Conservation (phyloP, 768 basidiomycete genomes). For the Leccinum barrowsii region DNA sequence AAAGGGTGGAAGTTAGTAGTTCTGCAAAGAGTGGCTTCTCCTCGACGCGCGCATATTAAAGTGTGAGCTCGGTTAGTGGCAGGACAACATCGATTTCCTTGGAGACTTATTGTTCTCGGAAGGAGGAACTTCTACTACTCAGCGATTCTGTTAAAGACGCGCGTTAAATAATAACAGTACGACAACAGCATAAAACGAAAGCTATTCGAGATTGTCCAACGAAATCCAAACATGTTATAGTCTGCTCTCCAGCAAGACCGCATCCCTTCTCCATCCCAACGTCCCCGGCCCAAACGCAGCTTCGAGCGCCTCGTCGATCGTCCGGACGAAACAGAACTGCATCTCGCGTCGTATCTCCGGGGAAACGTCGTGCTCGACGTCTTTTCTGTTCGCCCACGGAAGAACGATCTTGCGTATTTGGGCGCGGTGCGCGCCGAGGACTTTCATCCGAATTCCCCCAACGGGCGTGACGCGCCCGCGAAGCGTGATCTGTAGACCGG, state of each 20-base stretch:
- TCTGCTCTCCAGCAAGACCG: constrained; percentile 51
- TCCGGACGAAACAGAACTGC: constrained; percentile 79
- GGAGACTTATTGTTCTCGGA: constrained; percentile 30
- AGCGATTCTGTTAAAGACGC: not conserved
- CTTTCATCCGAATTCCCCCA: constrained; percentile 89
- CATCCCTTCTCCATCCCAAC: constrained; percentile 59
- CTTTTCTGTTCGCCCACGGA: constrained; percentile 80
- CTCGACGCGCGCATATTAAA: constrained; percentile 3
- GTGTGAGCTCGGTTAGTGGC: not conserved
- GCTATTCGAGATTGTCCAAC: not conserved
- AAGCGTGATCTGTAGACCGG: constrained; percentile 61
- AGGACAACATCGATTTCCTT: constrained; percentile 15
- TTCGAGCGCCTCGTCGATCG: constrained; percentile 75
- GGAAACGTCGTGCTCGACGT: constrained; percentile 83
- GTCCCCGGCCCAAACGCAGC: constrained; percentile 76
- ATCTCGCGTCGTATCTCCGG: constrained; percentile 68
- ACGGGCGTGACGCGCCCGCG: constrained; percentile 80
- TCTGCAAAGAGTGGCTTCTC: not conserved
- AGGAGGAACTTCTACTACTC: constrained; percentile 4
- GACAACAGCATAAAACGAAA: not conserved
- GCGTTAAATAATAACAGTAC: not conserved
- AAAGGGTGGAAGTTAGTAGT: not conserved
- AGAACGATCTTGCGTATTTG: constrained; percentile 80
- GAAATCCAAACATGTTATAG: constrained; percentile 33
- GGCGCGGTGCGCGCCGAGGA: constrained; percentile 86